Evolutionary conservation across 2,329 filamentous ascomycete genomes (phyloP).

Genomic region (Raffaelea albimanens): DNA sequence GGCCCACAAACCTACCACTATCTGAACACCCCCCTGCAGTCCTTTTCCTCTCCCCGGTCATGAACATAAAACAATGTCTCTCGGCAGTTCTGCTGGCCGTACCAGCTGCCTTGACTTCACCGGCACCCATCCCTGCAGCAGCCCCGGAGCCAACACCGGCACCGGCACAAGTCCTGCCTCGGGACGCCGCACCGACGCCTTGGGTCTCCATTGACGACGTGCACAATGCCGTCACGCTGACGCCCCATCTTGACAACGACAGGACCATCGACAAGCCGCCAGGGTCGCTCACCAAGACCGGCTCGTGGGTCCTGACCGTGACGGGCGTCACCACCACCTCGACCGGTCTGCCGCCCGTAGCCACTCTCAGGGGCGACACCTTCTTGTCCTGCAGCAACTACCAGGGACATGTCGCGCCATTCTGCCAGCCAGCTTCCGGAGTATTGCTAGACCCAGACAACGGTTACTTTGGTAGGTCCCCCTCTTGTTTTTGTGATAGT

Average conservation of each 20-base stretch:
- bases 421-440: conserved; percentile 23
- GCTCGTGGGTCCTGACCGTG: conserved; percentile 20
- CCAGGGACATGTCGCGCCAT: conserved; percentile 18
- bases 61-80: too few relatives aligned
- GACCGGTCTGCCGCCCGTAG: conserved; percentile 22
- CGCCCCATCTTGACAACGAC: conserved; percentile 16
- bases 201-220: conserved; percentile 24
- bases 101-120: neutral
- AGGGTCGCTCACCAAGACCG: conserved; percentile 17
- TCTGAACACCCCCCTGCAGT: too few relatives aligned
- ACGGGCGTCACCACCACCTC: conserved; percentile 16
- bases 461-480: conserved; percentile 23
- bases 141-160: neutral
- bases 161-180: neutral
- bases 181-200: conserved; percentile 9
- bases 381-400: conserved; percentile 21
- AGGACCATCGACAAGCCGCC: conserved; percentile 21
- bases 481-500: too few relatives aligned
- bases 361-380: conserved; percentile 14
- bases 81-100: neutral
- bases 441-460: conserved; percentile 18
- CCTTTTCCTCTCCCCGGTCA: too few relatives aligned
- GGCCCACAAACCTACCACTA: too few relatives aligned
- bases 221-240: conserved; percentile 20
- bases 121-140: neutral